Percentiles rank a stretch among this genome's conserved stretches.
These are phyloP conservation scores for Chamaenerion angustifolium DNA, from an alignment of 345 rosid genomes.

Conservation along the genomic window DNA sequence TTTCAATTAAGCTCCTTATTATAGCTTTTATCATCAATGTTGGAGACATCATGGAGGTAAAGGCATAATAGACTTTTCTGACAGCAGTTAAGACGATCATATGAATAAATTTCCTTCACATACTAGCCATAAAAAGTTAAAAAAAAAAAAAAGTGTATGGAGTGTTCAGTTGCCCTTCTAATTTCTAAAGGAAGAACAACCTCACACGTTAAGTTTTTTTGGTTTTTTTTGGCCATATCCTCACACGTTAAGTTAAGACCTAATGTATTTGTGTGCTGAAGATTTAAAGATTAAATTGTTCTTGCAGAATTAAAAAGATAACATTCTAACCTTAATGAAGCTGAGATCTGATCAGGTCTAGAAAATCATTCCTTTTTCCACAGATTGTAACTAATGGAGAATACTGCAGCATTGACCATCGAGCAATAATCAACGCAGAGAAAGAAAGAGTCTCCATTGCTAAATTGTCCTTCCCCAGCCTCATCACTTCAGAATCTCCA, in stretches of 20 bases:
- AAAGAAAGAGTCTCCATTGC: conserved; percentile 12
- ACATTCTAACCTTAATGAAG: not conserved
- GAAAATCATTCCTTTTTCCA: not conserved
- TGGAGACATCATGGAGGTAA: conserved; percentile 11
- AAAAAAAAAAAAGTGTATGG: too few species aligned
- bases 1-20: conserved; percentile 10
- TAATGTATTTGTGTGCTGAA: not conserved
- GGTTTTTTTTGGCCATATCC: too few species aligned
- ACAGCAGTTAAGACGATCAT: too few species aligned
- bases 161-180: not conserved
- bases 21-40: conserved; percentile 5
- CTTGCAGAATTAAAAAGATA: not conserved
- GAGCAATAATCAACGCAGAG: conserved; percentile 8
- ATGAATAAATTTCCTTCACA: too few species aligned
- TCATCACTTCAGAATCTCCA: conserved; percentile 5
- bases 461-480: conserved; percentile 2
- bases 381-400: conserved; percentile 14
- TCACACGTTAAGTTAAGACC: not conserved
- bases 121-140: too few species aligned
- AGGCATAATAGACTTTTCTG: too few species aligned
- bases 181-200: not conserved
- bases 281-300: not conserved
- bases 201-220: too few species aligned
- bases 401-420: conserved; percentile 15
- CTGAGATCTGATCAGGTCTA: not conserved